These are phyloP conservation scores for Beauveria sp. DNA, from an alignment of 2,329 filamentous ascomycete genomes.

Conservation along the genomic window DNA sequence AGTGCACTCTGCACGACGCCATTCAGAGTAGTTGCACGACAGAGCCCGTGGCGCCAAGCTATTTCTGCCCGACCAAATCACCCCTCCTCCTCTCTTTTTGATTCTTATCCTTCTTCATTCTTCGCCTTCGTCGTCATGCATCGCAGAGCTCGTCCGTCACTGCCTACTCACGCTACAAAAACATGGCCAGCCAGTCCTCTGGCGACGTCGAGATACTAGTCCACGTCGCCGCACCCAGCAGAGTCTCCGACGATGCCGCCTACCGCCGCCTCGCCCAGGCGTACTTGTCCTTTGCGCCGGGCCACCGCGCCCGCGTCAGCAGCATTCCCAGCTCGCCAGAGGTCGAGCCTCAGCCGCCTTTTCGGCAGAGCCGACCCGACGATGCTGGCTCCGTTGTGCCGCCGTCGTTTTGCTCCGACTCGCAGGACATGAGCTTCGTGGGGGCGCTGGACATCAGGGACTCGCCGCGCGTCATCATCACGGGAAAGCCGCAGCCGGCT, in stretches of 20 bases:
- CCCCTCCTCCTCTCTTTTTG: background rate
- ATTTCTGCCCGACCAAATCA: background rate
- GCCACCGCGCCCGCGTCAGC: slow-evolving; percentile 10
- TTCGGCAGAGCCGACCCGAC: background rate
- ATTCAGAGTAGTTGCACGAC: background rate
- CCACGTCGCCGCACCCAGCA: slow-evolving; percentile 46
- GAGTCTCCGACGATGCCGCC: slow-evolving; percentile 35
- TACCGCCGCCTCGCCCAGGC: slow-evolving; percentile 44
- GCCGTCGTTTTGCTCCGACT: slow-evolving; percentile 22
- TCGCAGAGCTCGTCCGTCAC: background rate
- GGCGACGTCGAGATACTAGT: slow-evolving; percentile 44
- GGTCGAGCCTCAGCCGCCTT: background rate
- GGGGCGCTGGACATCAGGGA: slow-evolving; percentile 38
- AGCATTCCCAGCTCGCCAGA: background rate
- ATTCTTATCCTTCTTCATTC: background rate
- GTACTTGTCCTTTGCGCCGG: slow-evolving; percentile 41
- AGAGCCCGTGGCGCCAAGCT: background rate
- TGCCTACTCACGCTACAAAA: background rate
- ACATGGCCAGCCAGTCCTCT: slow-evolving; percentile 20
- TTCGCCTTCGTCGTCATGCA: slow-evolving; percentile 18
- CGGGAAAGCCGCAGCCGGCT: background rate
- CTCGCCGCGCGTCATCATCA: slow-evolving; percentile 23
- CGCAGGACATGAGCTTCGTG: slow-evolving; percentile 35
- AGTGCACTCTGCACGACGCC: background rate
- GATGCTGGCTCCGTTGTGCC: slow-evolving; percentile 6